phyloP scores from a whole-genome alignment of 345 rosid genomes.

The Ceriops zippeliana region DNA sequence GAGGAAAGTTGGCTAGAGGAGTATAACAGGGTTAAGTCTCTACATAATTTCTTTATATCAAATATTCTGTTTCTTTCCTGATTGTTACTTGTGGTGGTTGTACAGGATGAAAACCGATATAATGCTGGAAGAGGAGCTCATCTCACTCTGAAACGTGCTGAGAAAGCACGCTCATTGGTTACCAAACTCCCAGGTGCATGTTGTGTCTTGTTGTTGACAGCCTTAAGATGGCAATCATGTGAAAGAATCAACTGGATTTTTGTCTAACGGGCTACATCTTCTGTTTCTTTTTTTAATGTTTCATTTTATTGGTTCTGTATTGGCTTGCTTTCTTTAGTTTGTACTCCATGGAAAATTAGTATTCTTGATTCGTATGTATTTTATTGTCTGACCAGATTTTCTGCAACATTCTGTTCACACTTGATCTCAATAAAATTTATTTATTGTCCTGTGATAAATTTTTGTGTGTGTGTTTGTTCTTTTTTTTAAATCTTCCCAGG shows the following conservation, averaged over 20 bases:
- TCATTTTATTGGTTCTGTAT: neutral
- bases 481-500: slow-evolving; percentile 36
- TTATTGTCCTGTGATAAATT: neutral
- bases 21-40: slow-evolving; percentile 72
- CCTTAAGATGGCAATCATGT: neutral
- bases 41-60: slow-evolving; percentile 1
- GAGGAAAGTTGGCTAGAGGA: slow-evolving; percentile 99
- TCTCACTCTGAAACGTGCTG: slow-evolving; percentile 94
- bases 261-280: neutral
- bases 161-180: slow-evolving; percentile 91
- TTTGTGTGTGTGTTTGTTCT: no score
- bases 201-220: neutral
- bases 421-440: neutral
- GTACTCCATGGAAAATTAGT: neutral
- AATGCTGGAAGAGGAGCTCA: slow-evolving; percentile 98
- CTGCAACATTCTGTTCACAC: neutral
- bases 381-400: neutral
- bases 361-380: neutral
- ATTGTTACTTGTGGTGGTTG: slow-evolving; percentile 19
- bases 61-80: slow-evolving; percentile 14
- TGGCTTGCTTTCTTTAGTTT: neutral
- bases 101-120: slow-evolving; percentile 91
- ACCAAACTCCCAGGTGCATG: slow-evolving; percentile 81
- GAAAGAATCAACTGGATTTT: neutral
- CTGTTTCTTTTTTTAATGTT: neutral